phyloP scores from a whole-genome alignment of 306 rosid species.

The Mimosa pudica region DNA sequence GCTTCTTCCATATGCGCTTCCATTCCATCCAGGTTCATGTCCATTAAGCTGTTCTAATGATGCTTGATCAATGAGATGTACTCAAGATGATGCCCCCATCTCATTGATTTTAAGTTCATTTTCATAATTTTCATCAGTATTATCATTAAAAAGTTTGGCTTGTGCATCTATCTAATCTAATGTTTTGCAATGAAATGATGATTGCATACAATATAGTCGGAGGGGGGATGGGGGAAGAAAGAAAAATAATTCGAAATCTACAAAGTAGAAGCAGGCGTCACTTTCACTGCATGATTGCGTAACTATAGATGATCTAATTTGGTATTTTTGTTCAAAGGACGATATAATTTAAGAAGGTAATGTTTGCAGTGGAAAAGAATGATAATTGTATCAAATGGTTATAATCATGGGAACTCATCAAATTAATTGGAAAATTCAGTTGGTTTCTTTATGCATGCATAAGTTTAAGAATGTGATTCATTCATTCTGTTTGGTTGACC shows the following conservation, averaged over 20 bases:
- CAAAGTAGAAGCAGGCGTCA: background rate
- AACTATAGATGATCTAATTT: background rate
- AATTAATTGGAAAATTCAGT: conserved; percentile 10
- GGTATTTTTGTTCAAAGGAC: background rate
- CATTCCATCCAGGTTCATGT: conserved; percentile 81
- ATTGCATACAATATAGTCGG: background rate
- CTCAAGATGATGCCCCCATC: conserved; percentile 15
- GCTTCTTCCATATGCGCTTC: conserved; percentile 81
- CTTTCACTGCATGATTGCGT: background rate
- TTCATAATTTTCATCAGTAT: background rate
- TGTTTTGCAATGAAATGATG: background rate
- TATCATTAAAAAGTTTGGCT: conserved; percentile 22
- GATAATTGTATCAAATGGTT: conserved; percentile 3
- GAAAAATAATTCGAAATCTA: background rate
- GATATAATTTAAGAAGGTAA: background rate
- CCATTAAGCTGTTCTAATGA: conserved; percentile 22
- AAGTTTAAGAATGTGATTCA: conserved; percentile 14
- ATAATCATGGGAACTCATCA: conserved; percentile 22
- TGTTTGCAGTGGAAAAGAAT: background rate
- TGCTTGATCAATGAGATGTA: conserved; percentile 25
- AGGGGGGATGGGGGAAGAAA: background rate
- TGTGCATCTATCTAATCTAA: background rate
- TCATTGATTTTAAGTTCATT: conserved; percentile 14
- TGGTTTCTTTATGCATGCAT: conserved; percentile 12
- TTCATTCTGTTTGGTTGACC: background rate